Evolutionary conservation across 1,139 yeast species (phyloP), one percentile per base, ranked within the genome.

Genomic region (Candida smagusa): DNA sequence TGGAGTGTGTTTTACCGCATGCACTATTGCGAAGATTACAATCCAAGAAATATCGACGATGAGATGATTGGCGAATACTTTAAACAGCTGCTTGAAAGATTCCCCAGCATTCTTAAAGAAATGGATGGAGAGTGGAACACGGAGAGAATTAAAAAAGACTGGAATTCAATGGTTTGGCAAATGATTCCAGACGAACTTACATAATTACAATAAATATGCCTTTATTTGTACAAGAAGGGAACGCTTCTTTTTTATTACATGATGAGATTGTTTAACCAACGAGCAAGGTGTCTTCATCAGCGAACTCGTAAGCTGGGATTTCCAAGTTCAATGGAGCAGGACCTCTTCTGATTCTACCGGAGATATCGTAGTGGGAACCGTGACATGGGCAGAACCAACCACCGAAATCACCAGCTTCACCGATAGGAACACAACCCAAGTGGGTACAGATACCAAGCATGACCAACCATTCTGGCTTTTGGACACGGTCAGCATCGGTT

Each of bases 321-420:
- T 92, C 98, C 76, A 94, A 81, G 79, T 92, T 92, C 69, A 89
- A 81, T 63, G 99, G 99, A 65, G 99, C 99, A 58, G 99, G 99
- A 56, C 99, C 99, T 76, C 83, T 92, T 84, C 99, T 88, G 67
- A 94, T 92, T 84, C 99, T 92, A 68, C 99, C 99, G 49, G 97
- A 84, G 74, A 94, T 94, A 74, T 94, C 98, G 74, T 94, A 94
- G 72, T 94, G 98, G 65, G 98, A 92, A 80, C 98, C 99, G 77
- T 94, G 99, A 77, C 98, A 94, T 52, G 99, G 99, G 73, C 99
- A 94, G 92, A 94, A 94, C 98, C 98, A 94, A 63, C 98, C 98
- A 66, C 97, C 97, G 58, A 81, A 94, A 70, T 94, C 99, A 73
- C 99, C 99, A 49, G 97, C 86, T 74, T 94, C 98, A 65, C 99